phyloP scores from a whole-genome alignment of 192 early-diverging fungal species.

The Endogone sp. region DNA sequence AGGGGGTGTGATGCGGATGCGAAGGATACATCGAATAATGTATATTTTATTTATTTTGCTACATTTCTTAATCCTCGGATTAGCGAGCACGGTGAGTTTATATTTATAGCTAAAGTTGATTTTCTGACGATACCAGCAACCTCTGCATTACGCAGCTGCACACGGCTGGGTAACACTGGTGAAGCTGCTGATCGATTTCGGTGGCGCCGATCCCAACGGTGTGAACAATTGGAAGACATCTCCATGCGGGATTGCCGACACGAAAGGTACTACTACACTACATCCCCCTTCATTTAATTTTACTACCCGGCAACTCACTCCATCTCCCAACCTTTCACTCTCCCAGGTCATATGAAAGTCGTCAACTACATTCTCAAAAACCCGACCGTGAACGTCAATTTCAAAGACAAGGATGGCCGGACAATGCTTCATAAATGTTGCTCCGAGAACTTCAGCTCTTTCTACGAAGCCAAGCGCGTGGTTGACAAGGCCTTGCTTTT shows the following conservation, averaged over 20 bases:
- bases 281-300: background rate
- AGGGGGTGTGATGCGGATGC: constrained; percentile 39
- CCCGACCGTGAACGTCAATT: constrained; percentile 37
- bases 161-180: constrained; percentile 38
- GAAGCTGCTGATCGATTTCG: constrained; percentile 35
- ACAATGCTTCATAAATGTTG: constrained; percentile 41
- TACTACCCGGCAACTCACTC: background rate
- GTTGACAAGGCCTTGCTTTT: constrained; percentile 19
- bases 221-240: constrained; percentile 47
- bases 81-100: too few species aligned
- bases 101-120: too few species aligned
- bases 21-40: constrained; percentile 40
- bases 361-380: constrained; percentile 31
- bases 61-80: too few species aligned
- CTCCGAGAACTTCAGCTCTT: background rate
- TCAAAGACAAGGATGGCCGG: constrained; percentile 39
- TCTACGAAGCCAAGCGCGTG: constrained; percentile 23
- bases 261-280: constrained; percentile 27
- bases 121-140: too few species aligned
- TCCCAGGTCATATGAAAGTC: constrained; percentile 32
- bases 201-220: constrained; percentile 28
- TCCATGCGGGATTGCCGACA: constrained; percentile 44
- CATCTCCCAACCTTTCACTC: too few species aligned
- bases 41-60: too few species aligned
- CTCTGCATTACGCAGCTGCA: constrained; percentile 48